These are phyloP conservation scores for Murraya paniculata DNA, from an alignment of 345 rosid species.

Conservation along the genomic window DNA sequence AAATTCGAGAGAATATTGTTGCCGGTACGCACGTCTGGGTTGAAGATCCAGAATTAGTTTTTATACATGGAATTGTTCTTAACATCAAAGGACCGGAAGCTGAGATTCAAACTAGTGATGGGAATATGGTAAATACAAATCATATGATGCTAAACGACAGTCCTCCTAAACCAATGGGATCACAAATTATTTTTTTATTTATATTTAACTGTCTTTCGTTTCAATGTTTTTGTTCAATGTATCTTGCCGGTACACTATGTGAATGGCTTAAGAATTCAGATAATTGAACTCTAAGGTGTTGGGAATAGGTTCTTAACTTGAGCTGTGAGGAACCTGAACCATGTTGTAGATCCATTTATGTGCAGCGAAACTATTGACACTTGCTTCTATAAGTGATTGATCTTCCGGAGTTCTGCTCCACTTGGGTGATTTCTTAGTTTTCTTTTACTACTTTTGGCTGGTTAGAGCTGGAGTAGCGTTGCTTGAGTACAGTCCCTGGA, in stretches of 20 bases:
- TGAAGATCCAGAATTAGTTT: slow-evolving; percentile 56
- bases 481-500: slow-evolving; percentile 6
- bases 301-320: not conserved
- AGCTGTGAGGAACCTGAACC: not conserved
- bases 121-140: slow-evolving; percentile 39
- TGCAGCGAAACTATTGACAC: not conserved
- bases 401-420: not conserved
- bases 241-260: not conserved
- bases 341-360: not conserved
- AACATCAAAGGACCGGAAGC: slow-evolving; percentile 53
- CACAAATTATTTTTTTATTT: not conserved
- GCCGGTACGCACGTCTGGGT: slow-evolving; percentile 80
- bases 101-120: slow-evolving; percentile 50
- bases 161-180: not conserved
- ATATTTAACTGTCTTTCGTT: not conserved
- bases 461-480: not conserved
- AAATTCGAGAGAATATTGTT: slow-evolving; percentile 35
- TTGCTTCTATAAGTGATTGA: not conserved
- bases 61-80: slow-evolving; percentile 69
- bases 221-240: not conserved
- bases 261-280: not conserved
- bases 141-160: not conserved
- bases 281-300: not conserved
- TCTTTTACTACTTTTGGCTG: not conserved
- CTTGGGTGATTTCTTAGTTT: not conserved